phyloP scores from a whole-genome alignment of 2,329 filamentous ascomycete genomes.

The Chaetothyriales sp. region DNA sequence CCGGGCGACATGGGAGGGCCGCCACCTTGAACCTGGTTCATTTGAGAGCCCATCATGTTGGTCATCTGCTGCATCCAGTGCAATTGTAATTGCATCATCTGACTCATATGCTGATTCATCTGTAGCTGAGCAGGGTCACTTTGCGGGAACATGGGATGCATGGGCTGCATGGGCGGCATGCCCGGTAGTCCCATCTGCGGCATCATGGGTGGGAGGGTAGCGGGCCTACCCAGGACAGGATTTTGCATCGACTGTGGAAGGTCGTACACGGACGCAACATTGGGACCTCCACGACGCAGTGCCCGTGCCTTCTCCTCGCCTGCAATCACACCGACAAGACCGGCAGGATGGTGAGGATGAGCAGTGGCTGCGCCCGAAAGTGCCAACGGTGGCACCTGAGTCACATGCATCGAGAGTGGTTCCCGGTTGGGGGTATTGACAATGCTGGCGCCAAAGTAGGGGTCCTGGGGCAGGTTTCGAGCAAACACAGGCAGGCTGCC shows the following conservation, averaged over 20 bases:
- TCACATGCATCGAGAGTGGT: slow-evolving; percentile 52
- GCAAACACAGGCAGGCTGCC: slow-evolving; percentile 65
- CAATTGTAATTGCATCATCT: slow-evolving; percentile 90
- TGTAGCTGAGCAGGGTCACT: slow-evolving; percentile 63
- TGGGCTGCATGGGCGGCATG: slow-evolving; percentile 20
- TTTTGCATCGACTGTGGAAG: slow-evolving; percentile 20
- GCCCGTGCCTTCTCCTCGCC: slow-evolving; percentile 67
- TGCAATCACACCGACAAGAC: slow-evolving; percentile 76
- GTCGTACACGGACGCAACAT: slow-evolving; percentile 34
- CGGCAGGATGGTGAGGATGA: slow-evolving; percentile 46
- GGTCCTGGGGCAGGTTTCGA: slow-evolving; percentile 65
- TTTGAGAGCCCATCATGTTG: slow-evolving; percentile 44
- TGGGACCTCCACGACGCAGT: slow-evolving; percentile 63
- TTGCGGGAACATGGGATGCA: slow-evolving; percentile 31
- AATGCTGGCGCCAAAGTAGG: slow-evolving; percentile 65
- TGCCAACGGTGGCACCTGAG: slow-evolving; percentile 1
- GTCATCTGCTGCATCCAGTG: slow-evolving; percentile 65
- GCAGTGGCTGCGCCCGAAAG: slow-evolving; percentile 13
- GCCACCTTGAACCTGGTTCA: slow-evolving; percentile 3
- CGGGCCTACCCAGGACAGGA: slow-evolving; percentile 24
- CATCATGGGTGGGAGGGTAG: slow-evolving; percentile 21
- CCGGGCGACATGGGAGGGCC: too few relatives aligned
- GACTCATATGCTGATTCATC: slow-evolving; percentile 68
- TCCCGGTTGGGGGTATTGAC: slow-evolving; percentile 60
- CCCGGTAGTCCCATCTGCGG: slow-evolving; percentile 13